These are phyloP conservation scores for Cytospora paraplurivora DNA, from an alignment of 2,329 filamentous ascomycete genomes.

Conservation along the genomic window DNA sequence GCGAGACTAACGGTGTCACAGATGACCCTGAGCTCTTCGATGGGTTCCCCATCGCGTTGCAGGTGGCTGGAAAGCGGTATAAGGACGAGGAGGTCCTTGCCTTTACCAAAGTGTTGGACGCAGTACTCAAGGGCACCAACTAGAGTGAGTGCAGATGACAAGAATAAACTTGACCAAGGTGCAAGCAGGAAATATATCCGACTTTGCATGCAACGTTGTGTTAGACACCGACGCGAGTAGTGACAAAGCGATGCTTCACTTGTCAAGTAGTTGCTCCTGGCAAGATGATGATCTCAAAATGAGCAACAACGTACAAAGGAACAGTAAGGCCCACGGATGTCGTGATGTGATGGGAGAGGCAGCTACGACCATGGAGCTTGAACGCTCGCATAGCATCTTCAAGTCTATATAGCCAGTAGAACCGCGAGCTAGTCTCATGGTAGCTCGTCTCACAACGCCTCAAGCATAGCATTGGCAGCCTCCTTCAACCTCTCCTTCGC, in stretches of 20 bases:
- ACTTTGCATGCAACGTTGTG: too few relatives aligned
- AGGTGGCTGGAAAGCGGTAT: constrained; percentile 25
- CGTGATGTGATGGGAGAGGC: too few relatives aligned
- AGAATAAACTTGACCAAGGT: not conserved
- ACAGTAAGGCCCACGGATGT: too few relatives aligned
- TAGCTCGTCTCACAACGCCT: not conserved
- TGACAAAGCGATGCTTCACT: too few relatives aligned
- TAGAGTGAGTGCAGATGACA: not conserved
- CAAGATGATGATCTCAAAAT: too few relatives aligned
- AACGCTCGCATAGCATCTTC: too few relatives aligned
- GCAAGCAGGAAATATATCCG: not conserved
- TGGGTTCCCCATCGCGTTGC: constrained; percentile 27
- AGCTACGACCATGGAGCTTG: too few relatives aligned
- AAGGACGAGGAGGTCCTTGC: constrained; percentile 27
- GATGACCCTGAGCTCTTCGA: constrained; percentile 27
- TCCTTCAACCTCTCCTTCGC: constrained; percentile 19
- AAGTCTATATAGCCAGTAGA: not conserved
- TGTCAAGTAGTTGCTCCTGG: too few relatives aligned
- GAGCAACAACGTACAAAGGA: too few relatives aligned
- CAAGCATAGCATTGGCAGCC: constrained; percentile 15
- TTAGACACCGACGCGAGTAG: too few relatives aligned
- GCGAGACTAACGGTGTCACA: not conserved
- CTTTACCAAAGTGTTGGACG: constrained; percentile 19
- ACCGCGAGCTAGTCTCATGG: not conserved
- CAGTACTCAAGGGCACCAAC: constrained; percentile 11